Evolutionary conservation across 2,329 filamentous ascomycete species (phyloP), one percentile per base, ranked within the genome.

Genomic region (Chaetomium olivaceum): DNA sequence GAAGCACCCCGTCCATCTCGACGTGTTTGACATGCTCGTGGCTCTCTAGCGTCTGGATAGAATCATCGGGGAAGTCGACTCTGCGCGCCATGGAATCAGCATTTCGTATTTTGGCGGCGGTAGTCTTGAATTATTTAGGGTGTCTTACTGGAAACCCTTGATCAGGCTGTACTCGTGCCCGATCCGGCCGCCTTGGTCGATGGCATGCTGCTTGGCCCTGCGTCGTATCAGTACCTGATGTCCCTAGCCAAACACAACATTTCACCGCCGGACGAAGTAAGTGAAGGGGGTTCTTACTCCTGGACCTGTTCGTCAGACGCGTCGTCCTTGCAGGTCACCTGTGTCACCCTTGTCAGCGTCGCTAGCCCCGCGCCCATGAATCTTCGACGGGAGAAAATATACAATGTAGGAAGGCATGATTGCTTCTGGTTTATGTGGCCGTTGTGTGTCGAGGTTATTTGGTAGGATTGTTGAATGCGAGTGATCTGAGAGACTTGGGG

Each of bases 141-240:
- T 12, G 6, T n/a, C 91, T 72, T 87, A 97, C 94, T 91, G 89
- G 82, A 97, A 97, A 65, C 90, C 93, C 82, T 94, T 96, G 85
- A 97, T 93, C 73, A 97, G 80, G 67, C 81, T 89, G 83, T 92
- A 97, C 77, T 95, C 91, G 73, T 95, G 88, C 63, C 81, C 87
- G 80, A 98, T 95, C 78, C 87, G 87, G 76, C 93, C 94, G 75
- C 94, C 94, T 76, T 94, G 87, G 51, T 89, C 85, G 67, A 77
- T 80, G 72, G 89, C 91, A 66, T 89, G 81, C 77, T 93, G 81
- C 87, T 96, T 96, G 67, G 91, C 90, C 61, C 91, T 93, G 73
- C 51, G 19, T 14, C 19, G 51, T 52, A 61, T 69, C 58, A 69
- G 67, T 2, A 11, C 43, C 4, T 31, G 3, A 6, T 3, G 14